phyloP scores from a whole-genome alignment of 805 yeast species.

The Zygoascus biomembranicola region DNA sequence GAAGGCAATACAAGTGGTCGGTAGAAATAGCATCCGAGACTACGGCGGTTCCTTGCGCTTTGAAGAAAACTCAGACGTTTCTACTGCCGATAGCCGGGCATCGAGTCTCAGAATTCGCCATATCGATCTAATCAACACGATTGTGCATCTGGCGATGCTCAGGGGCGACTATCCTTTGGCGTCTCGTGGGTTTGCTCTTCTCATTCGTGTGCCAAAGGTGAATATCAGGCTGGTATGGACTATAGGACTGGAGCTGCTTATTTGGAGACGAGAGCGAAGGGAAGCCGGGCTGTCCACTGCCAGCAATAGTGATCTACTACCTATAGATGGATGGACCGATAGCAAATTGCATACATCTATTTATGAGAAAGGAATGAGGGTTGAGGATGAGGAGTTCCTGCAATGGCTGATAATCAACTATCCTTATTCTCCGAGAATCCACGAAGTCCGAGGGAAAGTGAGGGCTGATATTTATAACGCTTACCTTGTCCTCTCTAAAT shows the following conservation, averaged over 20 bases:
- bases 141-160: conserved; percentile 12
- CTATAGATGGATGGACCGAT: not conserved
- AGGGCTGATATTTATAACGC: conserved; percentile 12
- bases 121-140: conserved; percentile 8
- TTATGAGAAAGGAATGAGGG: not conserved
- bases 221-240: conserved; percentile 17
- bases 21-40: not conserved
- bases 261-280: conserved; percentile 13
- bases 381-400: conserved; percentile 17
- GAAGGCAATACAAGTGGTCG: not conserved
- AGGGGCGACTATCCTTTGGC: conserved; percentile 12
- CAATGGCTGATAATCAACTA: conserved; percentile 19
- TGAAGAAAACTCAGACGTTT: conserved; percentile 1
- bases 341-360: conserved; percentile 8
- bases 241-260: conserved; percentile 17
- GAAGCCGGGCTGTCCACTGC: conserved; percentile 1
- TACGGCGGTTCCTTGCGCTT: not conserved
- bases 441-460: not conserved
- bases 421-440: conserved; percentile 4
- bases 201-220: conserved; percentile 10
- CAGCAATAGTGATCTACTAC: not conserved
- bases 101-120: conserved; percentile 8
- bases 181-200: conserved; percentile 13
- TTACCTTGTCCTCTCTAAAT: conserved; percentile 9
- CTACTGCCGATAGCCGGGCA: not conserved